phyloP scores from a whole-genome alignment of 495 filamentous ascomycete species.

The Oleoguttula mirabilis region DNA sequence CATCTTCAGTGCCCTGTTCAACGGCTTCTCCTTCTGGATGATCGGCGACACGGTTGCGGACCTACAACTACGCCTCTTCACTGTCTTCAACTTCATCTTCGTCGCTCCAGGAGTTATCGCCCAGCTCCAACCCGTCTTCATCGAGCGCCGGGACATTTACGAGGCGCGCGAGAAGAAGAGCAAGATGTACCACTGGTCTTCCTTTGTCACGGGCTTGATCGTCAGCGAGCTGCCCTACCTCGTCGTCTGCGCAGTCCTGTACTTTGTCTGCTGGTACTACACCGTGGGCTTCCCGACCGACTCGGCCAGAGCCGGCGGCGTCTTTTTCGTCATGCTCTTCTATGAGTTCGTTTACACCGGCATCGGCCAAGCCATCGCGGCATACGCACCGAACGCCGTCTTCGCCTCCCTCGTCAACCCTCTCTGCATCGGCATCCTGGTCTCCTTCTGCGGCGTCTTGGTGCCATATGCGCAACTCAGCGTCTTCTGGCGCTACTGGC shows the following conservation, averaged over 20 bases:
- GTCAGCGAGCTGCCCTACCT: constrained; percentile 51
- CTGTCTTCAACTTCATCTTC: constrained; percentile 67
- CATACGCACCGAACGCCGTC: constrained; percentile 44
- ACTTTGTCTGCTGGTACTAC: constrained; percentile 51
- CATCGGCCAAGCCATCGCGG: constrained; percentile 42
- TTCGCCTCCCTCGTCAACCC: constrained; percentile 44
- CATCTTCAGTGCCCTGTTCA: constrained; percentile 36
- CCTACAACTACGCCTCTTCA: constrained; percentile 51
- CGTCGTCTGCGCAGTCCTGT: constrained; percentile 43
- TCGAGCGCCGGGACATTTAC: constrained; percentile 61
- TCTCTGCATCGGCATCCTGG: constrained; percentile 39
- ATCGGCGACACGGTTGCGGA: constrained; percentile 13
- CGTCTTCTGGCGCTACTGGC: constrained; percentile 65
- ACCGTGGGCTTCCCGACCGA: constrained; percentile 38
- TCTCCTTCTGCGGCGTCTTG: constrained; percentile 47
- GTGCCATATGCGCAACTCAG: constrained; percentile 46
- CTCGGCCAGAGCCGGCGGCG: constrained; percentile 33
- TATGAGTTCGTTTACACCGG: constrained; percentile 39
- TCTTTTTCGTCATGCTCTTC: constrained; percentile 36
- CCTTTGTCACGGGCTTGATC: constrained; percentile 39
- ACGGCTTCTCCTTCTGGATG: constrained; percentile 38
- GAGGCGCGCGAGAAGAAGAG: constrained; percentile 77
- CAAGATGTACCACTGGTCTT: constrained; percentile 69
- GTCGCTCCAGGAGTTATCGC: constrained; percentile 32
- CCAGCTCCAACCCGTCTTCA: constrained; percentile 75